Base-by-base conservation (phyloP, 208 protist species). In the Leptomonas seymouri region DNA sequence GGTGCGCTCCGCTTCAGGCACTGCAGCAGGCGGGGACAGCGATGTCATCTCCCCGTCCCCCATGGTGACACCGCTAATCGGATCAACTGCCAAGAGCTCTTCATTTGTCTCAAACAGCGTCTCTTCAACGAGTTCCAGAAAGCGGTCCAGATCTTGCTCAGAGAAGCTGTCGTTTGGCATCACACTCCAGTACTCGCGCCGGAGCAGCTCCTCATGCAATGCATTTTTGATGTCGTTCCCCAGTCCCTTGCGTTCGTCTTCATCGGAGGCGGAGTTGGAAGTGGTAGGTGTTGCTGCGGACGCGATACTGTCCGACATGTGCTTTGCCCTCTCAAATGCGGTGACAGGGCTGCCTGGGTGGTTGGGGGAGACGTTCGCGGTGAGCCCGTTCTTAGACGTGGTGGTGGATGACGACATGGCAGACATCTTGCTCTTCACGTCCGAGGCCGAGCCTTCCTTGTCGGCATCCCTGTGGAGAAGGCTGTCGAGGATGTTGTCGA, bases 141-240 rank as follows among this genome's bases (percentile, higher is more conserved):
- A 93, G n/a, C 41, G 51, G 56, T 95, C 90, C 5, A 95, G 69
- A 67, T 95, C 90, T 2, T 75, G 66, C 58, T 91, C 86, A 1
- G 78, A 84, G 71, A 92, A 93, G 78, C 84, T 77, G 58, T 59
- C 65, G 44, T 85, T 55, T 12, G 86, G 86, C 74, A 91, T 91
- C 15, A 86, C 69, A 31, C 67, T 54, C 83, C 86, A 91, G 71
- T 81, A 91, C 14, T 82, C 42, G 2, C 65, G 51, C 31, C 36
- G 21, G 20, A 84, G 62, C 42, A 48, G 21, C 41, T 70, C 44
- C 23, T 48, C 45, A 12, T 30, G n/a, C 14, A 48, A 28, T 7
- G 31, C 42, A 7, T 0, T 46, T 20, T 36, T 31, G 56, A 34
- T 46, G 63, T 53, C 65, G 31, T 56, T 49, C 16, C 49, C 56